A percentile compares a stretch with the other conserved stretches of the same genome.
Evolutionary conservation across 2,329 filamentous ascomycete genomes (phyloP).

Genomic region (Lachnellula occidentalis): DNA sequence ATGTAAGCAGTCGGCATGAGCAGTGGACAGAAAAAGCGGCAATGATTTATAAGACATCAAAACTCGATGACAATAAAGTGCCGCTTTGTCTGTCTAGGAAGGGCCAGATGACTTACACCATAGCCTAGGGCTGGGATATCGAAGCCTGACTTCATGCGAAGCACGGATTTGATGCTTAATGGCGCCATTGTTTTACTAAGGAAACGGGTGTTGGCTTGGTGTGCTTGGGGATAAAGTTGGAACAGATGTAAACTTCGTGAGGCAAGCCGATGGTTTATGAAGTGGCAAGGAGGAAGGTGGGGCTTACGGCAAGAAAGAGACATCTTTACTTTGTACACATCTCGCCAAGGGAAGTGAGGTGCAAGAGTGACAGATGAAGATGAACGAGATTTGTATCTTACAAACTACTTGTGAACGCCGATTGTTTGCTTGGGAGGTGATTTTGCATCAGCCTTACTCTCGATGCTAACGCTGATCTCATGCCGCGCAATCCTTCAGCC

Average conservation of each 20-base stretch:
- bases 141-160: conserved; percentile 49
- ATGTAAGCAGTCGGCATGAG: conserved; percentile 3
- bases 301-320: background rate
- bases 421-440: conserved; percentile 7
- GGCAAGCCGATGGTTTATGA: background rate
- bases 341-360: no score
- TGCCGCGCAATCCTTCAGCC: background rate
- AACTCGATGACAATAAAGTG: no score
- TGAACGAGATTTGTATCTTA: background rate
- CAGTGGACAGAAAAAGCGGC: no score
- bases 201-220: background rate
- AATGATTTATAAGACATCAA: no score
- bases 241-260: background rate
- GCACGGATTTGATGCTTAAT: conserved; percentile 42
- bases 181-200: conserved; percentile 34
- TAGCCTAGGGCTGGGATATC: conserved; percentile 56
- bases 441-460: conserved; percentile 18
- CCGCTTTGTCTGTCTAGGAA: no score
- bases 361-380: background rate
- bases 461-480: conserved; percentile 1
- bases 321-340: no score
- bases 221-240: background rate
- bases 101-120: conserved; percentile 39
- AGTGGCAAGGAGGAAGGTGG: background rate
- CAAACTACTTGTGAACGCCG: background rate